These are phyloP conservation scores for Termitomyces sp. DNA, from an alignment of 768 basidiomycete species.

Conservation along the genomic window DNA sequence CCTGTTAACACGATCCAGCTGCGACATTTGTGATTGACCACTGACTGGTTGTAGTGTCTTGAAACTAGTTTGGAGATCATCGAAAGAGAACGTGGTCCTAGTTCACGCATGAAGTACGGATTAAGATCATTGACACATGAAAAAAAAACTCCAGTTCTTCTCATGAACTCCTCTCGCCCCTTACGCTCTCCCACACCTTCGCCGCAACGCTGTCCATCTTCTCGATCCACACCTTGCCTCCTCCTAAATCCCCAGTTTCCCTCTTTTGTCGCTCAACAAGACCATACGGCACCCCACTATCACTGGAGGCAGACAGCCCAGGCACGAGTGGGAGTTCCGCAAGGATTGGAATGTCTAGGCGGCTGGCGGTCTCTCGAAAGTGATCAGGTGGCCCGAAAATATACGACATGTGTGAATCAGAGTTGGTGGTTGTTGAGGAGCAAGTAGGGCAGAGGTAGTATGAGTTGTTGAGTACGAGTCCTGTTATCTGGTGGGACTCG, in stretches of 20 bases:
- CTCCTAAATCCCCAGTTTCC: slow-evolving; percentile 7
- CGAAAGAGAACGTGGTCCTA: background rate
- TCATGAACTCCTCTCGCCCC: background rate
- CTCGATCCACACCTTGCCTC: slow-evolving; percentile 13
- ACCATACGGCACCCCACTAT: slow-evolving; percentile 41
- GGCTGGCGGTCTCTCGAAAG: slow-evolving; percentile 54
- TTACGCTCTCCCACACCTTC: slow-evolving; percentile 8
- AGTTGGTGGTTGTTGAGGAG: slow-evolving; percentile 21
- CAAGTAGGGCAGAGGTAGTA: slow-evolving; percentile 79
- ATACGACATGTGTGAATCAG: slow-evolving; percentile 33
- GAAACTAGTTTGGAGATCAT: background rate
- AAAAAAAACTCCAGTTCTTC: background rate
- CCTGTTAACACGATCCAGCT: background rate
- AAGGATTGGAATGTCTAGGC: slow-evolving; percentile 58
- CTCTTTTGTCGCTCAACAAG: slow-evolving; percentile 12
- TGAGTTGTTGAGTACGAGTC: slow-evolving; percentile 84
- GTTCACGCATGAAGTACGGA: background rate
- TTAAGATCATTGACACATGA: background rate
- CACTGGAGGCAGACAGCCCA: slow-evolving; percentile 67
- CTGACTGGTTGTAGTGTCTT: background rate
- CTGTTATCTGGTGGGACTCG: slow-evolving; percentile 56
- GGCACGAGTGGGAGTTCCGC: slow-evolving; percentile 80
- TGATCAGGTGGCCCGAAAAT: slow-evolving; percentile 65
- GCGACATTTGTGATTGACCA: background rate
- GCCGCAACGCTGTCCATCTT: slow-evolving; percentile 13